Evolutionary conservation across 306 rosid genomes (phyloP).

Genomic region (Quercus parvula): DNA sequence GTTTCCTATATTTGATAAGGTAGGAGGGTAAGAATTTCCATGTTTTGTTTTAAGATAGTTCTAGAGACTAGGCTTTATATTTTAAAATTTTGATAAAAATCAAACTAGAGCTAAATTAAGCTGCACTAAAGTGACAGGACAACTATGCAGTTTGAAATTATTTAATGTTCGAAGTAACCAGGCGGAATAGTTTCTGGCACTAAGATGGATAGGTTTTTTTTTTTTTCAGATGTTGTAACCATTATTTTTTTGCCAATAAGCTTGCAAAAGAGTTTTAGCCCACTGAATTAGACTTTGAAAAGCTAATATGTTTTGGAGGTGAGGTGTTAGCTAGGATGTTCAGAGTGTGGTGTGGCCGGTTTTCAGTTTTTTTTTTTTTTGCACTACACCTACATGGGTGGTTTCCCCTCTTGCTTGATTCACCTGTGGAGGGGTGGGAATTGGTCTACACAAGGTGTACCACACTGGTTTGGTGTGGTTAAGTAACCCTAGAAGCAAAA

Average conservation of each 20-base stretch:
- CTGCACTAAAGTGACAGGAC: background rate
- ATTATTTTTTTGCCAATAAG: background rate
- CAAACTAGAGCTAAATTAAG: background rate
- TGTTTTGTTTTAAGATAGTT: background rate
- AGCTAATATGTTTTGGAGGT: no score
- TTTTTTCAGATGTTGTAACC: background rate
- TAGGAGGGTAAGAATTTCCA: conserved; percentile 13
- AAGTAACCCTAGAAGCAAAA: no score
- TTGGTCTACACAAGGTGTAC: no score
- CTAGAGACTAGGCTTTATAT: background rate
- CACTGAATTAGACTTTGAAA: no score
- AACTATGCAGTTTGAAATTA: background rate
- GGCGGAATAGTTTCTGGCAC: background rate
- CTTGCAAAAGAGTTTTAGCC: background rate
- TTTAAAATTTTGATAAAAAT: background rate
- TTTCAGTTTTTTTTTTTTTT: no score
- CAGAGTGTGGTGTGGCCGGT: no score
- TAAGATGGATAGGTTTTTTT: background rate
- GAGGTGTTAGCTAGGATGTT: no score
- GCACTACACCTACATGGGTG: no score
- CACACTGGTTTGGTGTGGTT: no score
- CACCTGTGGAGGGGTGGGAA: no score
- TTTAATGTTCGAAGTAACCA: background rate
- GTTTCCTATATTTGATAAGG: conserved; percentile 94
- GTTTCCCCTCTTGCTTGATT: no score